Conservation (phyloP, 352 stramenopile species). For the Albugo laibachii region DNA sequence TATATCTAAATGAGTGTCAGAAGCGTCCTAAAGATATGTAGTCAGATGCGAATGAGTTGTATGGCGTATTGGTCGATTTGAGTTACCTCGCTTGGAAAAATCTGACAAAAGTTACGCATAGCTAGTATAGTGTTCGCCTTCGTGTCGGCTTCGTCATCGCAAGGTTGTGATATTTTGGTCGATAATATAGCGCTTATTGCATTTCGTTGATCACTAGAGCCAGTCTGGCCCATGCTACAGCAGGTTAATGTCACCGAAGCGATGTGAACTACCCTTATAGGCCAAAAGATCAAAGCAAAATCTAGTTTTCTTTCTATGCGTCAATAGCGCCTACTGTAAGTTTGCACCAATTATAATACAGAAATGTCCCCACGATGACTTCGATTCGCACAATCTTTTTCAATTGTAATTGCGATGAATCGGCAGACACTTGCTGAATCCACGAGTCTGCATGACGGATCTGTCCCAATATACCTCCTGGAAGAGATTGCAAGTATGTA, state of each 20-base stretch:
- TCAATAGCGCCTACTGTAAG: too few species aligned
- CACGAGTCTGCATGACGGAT: conserved; percentile 65
- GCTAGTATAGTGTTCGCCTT: conserved; percentile 22
- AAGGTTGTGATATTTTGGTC: conserved; percentile 18
- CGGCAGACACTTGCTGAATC: conserved; percentile 55
- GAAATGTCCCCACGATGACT: too few species aligned
- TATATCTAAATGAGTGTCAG: conserved; percentile 15
- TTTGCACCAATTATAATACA: too few species aligned
- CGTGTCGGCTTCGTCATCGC: conserved; percentile 12
- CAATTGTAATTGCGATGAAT: conserved; percentile 35
- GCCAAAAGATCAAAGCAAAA: too few species aligned
- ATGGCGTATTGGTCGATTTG: not conserved
- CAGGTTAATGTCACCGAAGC: too few species aligned
- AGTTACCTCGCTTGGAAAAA: conserved; percentile 48
- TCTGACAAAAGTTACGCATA: conserved; percentile 46
- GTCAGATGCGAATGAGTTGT: not conserved
- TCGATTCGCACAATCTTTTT: too few species aligned
- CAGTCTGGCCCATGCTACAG: conserved; percentile 43
- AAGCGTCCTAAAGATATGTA: not conserved
- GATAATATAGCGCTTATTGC: conserved; percentile 51
- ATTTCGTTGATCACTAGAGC: conserved; percentile 61
- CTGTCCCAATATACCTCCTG: conserved; percentile 70
- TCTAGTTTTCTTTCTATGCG: too few species aligned
- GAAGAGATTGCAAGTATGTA: conserved; percentile 49
- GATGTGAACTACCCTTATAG: too few species aligned